These are phyloP conservation scores for Colletotrichum karsti DNA, from an alignment of 2,329 filamentous ascomycete genomes.

Conservation along the genomic window DNA sequence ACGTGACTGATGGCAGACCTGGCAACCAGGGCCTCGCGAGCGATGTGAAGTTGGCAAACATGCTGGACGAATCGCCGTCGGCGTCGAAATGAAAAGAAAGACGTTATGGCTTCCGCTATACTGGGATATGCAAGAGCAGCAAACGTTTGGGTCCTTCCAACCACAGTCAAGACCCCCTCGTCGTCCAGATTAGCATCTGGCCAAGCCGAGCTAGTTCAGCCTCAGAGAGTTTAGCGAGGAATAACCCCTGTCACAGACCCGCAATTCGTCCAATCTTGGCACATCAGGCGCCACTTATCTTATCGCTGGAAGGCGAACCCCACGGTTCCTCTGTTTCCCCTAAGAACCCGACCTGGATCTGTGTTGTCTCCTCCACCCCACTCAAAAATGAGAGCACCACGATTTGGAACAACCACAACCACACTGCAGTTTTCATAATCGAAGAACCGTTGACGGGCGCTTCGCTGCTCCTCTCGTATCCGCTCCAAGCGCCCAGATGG, in stretches of 20 bases:
- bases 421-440: background rate
- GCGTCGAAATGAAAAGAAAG: background rate
- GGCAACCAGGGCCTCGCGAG: background rate
- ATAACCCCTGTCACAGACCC: background rate
- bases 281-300: background rate
- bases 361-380: background rate
- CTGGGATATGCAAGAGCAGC: slow-evolving; percentile 11
- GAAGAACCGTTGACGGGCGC: background rate
- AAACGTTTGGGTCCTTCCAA: background rate
- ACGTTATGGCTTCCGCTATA: slow-evolving; percentile 17
- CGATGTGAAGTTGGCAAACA: background rate
- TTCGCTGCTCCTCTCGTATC: background rate
- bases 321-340: background rate
- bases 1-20: background rate
- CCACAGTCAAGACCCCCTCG: background rate
- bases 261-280: background rate
- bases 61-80: background rate
- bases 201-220: slow-evolving; percentile 21
- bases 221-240: background rate
- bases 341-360: too few species aligned
- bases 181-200: slow-evolving; percentile 26
- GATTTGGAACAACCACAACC: background rate
- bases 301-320: background rate
- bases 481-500: background rate
- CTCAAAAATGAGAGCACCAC: background rate